Percentiles rank a stretch among this genome's conserved stretches.
Evolutionary conservation across 2,329 filamentous ascomycete species (phyloP).

Genomic region (Epicoccum nigrum): DNA sequence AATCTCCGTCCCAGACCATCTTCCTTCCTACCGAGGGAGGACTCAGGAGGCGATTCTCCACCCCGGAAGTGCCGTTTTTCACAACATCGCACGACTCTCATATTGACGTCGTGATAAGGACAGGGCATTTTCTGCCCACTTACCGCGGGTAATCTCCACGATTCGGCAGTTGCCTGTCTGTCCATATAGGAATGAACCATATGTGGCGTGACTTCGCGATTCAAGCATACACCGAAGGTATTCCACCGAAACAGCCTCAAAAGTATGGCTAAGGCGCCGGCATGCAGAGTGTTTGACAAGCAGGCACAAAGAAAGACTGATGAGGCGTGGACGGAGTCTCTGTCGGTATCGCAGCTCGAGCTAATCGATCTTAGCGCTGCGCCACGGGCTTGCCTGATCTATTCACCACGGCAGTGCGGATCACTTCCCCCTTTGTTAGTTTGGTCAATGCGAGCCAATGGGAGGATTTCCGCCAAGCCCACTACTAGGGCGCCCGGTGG

Average conservation of each 20-base stretch:
- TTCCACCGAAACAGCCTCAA: neutral
- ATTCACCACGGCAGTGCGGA: neutral
- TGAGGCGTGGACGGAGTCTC: neutral
- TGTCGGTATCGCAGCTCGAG: neutral
- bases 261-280: neutral
- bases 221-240: no score
- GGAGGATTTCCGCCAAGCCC: neutral
- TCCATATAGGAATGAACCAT: neutral
- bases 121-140: no score
- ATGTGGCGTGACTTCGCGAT: no score
- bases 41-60: neutral
- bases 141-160: neutral
- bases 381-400: neutral
- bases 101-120: neutral
- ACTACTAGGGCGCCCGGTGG: neutral
- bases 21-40: neutral
- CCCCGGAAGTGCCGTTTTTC: neutral
- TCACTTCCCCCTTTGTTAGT: slow-evolving; percentile 1
- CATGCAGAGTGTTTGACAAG: slow-evolving; percentile 5
- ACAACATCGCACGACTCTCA: neutral
- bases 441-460: slow-evolving; percentile 3
- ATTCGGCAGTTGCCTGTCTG: neutral
- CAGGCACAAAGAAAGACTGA: neutral
- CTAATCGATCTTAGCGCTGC: neutral
- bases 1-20: neutral